phyloP scores from a whole-genome alignment of 176 grass and related monocot genomes.

The Rhynchospora breviuscula region DNA sequence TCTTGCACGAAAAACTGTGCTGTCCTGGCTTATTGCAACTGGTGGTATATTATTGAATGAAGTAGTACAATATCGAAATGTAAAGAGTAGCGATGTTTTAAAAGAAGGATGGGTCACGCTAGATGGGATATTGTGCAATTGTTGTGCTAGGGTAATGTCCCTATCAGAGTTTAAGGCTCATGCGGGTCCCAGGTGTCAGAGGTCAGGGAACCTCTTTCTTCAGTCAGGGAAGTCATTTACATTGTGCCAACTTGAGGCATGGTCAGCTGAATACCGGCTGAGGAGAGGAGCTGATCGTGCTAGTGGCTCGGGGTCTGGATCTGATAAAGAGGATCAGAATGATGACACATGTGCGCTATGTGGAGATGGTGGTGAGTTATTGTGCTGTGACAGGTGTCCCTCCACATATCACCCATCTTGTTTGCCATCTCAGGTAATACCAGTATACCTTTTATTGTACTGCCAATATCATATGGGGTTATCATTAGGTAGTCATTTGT shows the following conservation, averaged over 20 bases:
- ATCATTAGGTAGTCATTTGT: not conserved
- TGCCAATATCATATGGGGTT: not conserved
- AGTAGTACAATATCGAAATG: constrained; percentile 69
- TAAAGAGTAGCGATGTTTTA: constrained; percentile 34
- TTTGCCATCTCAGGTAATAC: constrained; percentile 65
- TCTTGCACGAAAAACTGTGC: constrained; percentile 75
- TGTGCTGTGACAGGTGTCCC: constrained; percentile 97
- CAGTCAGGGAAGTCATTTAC: constrained; percentile 85
- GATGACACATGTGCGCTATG: constrained; percentile 96
- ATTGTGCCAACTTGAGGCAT: constrained; percentile 80
- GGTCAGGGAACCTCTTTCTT: constrained; percentile 67
- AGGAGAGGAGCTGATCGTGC: constrained; percentile 35
- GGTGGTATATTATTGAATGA: constrained; percentile 84
- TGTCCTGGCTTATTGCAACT: constrained; percentile 90
- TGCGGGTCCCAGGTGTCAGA: constrained; percentile 55
- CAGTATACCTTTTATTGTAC: not conserved
- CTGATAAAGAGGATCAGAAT: constrained; percentile 60
- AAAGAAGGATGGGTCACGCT: constrained; percentile 82
- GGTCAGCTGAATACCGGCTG: constrained; percentile 75
- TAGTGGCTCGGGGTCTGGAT: constrained; percentile 24
- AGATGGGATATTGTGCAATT: constrained; percentile 86
- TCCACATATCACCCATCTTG: constrained; percentile 91
- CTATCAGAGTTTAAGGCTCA: constrained; percentile 77
- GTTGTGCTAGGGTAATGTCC: constrained; percentile 58
- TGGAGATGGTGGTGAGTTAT: constrained; percentile 91